These are phyloP conservation scores for Golubevia sp. DNA, from an alignment of 1,284 basidiomycete genomes.

Conservation along the genomic window DNA sequence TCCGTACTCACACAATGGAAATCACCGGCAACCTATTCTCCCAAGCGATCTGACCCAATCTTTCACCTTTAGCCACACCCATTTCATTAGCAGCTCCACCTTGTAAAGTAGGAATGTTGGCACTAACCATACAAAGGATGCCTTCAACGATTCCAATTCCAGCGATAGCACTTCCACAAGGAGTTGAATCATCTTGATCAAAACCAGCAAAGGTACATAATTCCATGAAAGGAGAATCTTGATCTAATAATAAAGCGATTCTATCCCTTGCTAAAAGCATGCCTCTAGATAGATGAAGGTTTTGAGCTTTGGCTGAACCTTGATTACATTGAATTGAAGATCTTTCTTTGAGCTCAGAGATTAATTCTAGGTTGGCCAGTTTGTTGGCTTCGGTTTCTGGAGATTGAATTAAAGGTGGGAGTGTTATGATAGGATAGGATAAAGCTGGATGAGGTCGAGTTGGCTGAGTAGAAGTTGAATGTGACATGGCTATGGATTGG, in stretches of 20 bases:
- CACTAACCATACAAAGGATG: background rate
- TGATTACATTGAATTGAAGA: background rate
- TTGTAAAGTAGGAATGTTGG: background rate
- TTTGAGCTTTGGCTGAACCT: background rate
- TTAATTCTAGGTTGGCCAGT: background rate
- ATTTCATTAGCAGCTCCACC: background rate
- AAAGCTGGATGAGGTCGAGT: no score
- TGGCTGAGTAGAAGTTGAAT: no score
- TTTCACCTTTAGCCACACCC: background rate
- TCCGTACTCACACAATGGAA: background rate
- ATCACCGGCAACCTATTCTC: background rate
- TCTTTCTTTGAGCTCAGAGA: background rate
- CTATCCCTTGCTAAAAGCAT: background rate
- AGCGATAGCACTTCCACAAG: background rate
- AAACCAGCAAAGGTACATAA: background rate
- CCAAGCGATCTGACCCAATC: constrained; percentile 1
- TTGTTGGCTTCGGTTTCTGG: background rate
- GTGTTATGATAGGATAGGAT: no score
- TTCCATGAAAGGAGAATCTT: constrained; percentile 1
- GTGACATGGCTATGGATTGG: no score
- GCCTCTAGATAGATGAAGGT: background rate
- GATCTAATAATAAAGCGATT: constrained; percentile 2
- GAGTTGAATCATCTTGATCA: background rate
- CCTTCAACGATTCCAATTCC: constrained; percentile 1
- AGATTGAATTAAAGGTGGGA: no score